Evolutionary conservation across 306 rosid genomes (phyloP), one percentile per base, ranked within the genome.

Genomic region (Ochetophila trinervis): DNA sequence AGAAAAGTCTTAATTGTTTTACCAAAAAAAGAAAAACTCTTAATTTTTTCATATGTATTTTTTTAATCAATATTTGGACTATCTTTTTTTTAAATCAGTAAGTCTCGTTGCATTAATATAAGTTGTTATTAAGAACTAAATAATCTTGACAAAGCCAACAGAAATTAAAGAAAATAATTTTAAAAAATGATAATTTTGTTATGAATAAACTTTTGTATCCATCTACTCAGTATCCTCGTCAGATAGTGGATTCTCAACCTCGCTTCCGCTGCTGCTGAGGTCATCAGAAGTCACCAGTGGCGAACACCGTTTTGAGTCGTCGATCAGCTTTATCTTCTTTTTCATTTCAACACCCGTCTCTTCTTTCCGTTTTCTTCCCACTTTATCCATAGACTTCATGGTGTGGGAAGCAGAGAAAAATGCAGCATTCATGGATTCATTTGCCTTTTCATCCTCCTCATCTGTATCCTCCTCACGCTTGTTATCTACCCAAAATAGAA

Each of bases 401-500:
- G 75, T 79, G 58, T 54, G 85, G 0, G 90, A 94, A 53, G 86
- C 96, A 20, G 84, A 72, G 0, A 80, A 66, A 60, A 86, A 78
- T 1, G 83, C 82, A 57, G 83, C 85, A 68, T 75, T 84, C 50
- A 74, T 65, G 30, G 69, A 65, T 65, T 80, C 68, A 21, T 72
- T 77, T 49, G 65, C 62, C 56, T 32, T 66, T 66, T 47, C 69
- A 65, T 79, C 81, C 65, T 79, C 71, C 17, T 78, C 78, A 2
- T 59, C 74, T 19, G 60, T 8, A 35, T 77, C 49, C 42, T 64
- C 78, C 61, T 47, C 80, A 56, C 83, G 84, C 30, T 40, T 62
- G 60, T 76, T 88, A 45, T 91, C 97, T 7, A 86, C 71, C 53
- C 54, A 83, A 69, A 91, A 79, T 34, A 79, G 74, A 55, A 77